A percentile compares a stretch with the other conserved stretches of the same genome.
Evolutionary conservation across 2,329 filamentous ascomycete species (phyloP).

Genomic region (Scytalidium lignicola): DNA sequence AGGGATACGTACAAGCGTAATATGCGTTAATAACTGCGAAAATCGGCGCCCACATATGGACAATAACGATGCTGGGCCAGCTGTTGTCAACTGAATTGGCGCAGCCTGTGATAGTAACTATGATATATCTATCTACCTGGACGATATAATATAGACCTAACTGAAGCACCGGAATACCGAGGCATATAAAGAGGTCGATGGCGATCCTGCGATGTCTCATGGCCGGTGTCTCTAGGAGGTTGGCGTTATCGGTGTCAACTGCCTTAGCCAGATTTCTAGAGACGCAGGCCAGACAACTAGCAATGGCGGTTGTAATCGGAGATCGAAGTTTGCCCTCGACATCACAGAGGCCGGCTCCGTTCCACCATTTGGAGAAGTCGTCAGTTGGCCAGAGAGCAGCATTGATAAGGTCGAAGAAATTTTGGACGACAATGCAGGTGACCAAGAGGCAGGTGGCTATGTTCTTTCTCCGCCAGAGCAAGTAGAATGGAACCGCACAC

Average conservation of each 20-base stretch:
- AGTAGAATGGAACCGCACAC: conserved; percentile 50
- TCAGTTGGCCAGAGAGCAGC: conserved; percentile 60
- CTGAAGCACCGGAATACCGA: conserved; percentile 47
- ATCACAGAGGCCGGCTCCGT: conserved; percentile 57
- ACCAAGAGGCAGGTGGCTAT: conserved; percentile 53
- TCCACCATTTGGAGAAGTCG: conserved; percentile 49
- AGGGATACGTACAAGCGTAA: conserved; percentile 48
- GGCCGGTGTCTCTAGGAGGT: conserved; percentile 42
- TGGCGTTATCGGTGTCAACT: conserved; percentile 52
- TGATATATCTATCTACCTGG: conserved; percentile 52
- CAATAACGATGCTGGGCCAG: conserved; percentile 51
- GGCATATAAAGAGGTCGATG: conserved; percentile 51
- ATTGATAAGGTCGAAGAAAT: conserved; percentile 56
- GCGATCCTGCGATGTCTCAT: conserved; percentile 40
- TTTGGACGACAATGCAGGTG: conserved; percentile 49
- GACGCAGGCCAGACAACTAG: conserved; percentile 51
- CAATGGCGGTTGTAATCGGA: conserved; percentile 45
- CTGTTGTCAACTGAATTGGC: conserved; percentile 45
- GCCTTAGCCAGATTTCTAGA: conserved; percentile 55
- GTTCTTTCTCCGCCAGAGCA: conserved; percentile 58
- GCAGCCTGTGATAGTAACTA: conserved; percentile 57
- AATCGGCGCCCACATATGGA: conserved; percentile 50
- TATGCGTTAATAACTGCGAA: conserved; percentile 47
- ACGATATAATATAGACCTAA: conserved; percentile 55
- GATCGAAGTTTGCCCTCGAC: conserved; percentile 55